Evolutionary conservation across 73 alveolate species (phyloP), one percentile per base, ranked within the genome.

Genomic region (Symbiodinium pilosum): DNA sequence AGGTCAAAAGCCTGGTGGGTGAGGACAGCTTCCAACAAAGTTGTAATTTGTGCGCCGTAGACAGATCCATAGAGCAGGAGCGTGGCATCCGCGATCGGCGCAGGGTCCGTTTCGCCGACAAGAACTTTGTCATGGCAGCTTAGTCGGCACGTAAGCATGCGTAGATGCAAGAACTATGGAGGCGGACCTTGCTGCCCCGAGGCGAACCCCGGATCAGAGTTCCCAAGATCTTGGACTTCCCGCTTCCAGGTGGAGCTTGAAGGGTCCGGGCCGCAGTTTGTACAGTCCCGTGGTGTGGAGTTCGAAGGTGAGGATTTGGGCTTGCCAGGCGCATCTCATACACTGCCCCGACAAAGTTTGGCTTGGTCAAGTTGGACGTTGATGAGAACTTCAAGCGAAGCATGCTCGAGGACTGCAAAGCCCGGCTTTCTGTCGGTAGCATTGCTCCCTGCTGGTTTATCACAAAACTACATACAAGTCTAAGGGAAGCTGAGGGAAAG

Each of bases 301-400:
- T n/a, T n/a, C n/a, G n/a, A n/a, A n/a, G n/a, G n/a, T n/a, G n/a
- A n/a, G 32, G 73, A 54, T 26, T 54, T 51, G 28, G 68, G 68
- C 38, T 73, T 14, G 42, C 44, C 36, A 86, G 97, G 32, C 97
- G 81, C 30, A 91, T 71, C 56, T 91, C 97, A 8, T 16, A 91
- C 81, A 91, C 97, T 26, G 64, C 88, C 28, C 97, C 97, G 52
- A 91, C 97, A 40, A 91, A 91, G 41, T 91, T 91, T 43, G 97
- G 97, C 75, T 84, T 71, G 56, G 97, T 86, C 44, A 91, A 91
- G 97, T 86, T 91, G 84, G 97, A 91, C 41, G 97, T 91, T 36
- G 97, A 91, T 77, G 43, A 83, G 20, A 30, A 20, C 39, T 91
- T 91, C 38, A 86, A 91, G 84, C 87, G 52, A 51, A 91, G 87